Evolutionary conservation across 108 stramenopile species (phyloP).

Genomic region (Cyclostephanos invisitatus): DNA sequence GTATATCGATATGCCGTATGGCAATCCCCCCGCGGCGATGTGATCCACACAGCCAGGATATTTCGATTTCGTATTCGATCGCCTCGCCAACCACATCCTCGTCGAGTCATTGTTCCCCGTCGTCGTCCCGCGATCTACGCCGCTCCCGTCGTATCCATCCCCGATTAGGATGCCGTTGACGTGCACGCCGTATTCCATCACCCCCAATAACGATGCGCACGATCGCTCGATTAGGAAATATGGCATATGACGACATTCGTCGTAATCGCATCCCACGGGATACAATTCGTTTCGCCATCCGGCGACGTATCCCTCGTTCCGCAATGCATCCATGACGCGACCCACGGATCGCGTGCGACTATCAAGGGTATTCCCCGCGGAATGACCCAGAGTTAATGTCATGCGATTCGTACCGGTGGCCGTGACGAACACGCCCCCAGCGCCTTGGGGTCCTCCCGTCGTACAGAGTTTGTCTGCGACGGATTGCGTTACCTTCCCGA

Average conservation of each 20-base stretch:
- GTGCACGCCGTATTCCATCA: slow-evolving; percentile 75
- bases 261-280: slow-evolving; percentile 65
- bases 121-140: too few species aligned
- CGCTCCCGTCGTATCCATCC: too few species aligned
- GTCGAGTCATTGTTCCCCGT: slow-evolving; percentile 10
- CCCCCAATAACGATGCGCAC: slow-evolving; percentile 72
- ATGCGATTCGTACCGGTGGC: neutral
- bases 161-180: slow-evolving; percentile 77
- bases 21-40: slow-evolving; percentile 89
- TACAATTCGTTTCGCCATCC: slow-evolving; percentile 89
- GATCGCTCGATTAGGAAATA: slow-evolving; percentile 84
- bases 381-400: slow-evolving; percentile 45
- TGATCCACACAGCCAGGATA: slow-evolving; percentile 91
- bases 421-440: slow-evolving; percentile 37
- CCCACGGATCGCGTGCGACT: slow-evolving; percentile 64
- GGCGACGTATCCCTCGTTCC: slow-evolving; percentile 57
- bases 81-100: slow-evolving; percentile 86
- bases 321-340: slow-evolving; percentile 56
- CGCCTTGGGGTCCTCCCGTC: too few species aligned
- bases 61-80: slow-evolving; percentile 79
- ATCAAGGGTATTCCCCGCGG: slow-evolving; percentile 54
- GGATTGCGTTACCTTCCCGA: slow-evolving; percentile 66
- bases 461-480: slow-evolving; percentile 59
- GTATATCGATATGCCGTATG: slow-evolving; percentile 70
- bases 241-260: slow-evolving; percentile 49